Percentiles rank a stretch among this genome's conserved stretches.
These are phyloP conservation scores for Colletotrichum cereale DNA, from an alignment of 2,329 filamentous ascomycete species.

Conservation along the genomic window DNA sequence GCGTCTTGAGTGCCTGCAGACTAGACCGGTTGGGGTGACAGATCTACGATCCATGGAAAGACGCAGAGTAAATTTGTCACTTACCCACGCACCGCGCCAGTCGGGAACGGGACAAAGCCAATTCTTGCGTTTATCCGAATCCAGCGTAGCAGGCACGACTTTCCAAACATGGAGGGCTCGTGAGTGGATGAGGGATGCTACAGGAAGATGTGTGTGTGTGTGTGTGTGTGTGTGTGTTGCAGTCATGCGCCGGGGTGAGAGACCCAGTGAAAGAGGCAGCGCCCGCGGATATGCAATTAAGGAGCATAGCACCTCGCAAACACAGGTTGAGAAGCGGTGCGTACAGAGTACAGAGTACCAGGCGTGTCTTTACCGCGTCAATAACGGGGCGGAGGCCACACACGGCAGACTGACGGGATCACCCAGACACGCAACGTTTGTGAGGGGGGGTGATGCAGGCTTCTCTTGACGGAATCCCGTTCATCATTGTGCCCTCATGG, in stretches of 20 bases:
- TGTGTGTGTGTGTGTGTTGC: neutral
- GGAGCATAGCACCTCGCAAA: neutral
- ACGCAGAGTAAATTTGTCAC: conserved; percentile 36
- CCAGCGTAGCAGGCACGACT: conserved; percentile 17
- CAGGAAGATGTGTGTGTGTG: conserved; percentile 3
- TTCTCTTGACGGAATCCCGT: neutral
- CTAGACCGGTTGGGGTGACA: conserved; percentile 30
- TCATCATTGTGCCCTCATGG: conserved; percentile 28
- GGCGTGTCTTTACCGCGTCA: neutral
- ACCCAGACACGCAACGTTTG: conserved; percentile 7
- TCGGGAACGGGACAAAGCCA: conserved; percentile 23
- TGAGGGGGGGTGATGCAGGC: neutral
- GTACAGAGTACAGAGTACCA: neutral
- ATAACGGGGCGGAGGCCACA: conserved; percentile 1
- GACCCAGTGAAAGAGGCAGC: neutral
- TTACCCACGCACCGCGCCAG: neutral
- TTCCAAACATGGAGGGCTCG: neutral
- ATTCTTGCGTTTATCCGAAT: conserved; percentile 34
- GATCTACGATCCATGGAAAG: conserved; percentile 40
- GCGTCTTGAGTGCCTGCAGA: conserved; percentile 39
- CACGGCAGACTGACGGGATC: conserved; percentile 17
- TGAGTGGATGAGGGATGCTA: conserved; percentile 15
- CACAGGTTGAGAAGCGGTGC: neutral
- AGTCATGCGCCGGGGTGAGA: neutral
- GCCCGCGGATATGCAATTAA: conserved; percentile 22